These are phyloP conservation scores for Puccinellia tenuiflora DNA, from an alignment of 176 grass and related monocot species.

Conservation along the genomic window DNA sequence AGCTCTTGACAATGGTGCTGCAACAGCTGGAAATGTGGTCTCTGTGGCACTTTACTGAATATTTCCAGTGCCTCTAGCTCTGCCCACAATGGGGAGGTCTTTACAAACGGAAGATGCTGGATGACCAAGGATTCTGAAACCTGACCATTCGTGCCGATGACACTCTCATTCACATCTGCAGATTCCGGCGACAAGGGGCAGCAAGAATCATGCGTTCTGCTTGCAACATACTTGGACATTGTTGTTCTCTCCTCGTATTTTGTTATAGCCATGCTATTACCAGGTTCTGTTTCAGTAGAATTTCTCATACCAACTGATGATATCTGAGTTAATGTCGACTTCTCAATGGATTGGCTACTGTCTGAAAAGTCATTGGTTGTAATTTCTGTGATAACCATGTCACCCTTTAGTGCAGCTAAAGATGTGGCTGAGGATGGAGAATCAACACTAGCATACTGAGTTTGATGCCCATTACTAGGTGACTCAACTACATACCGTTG, in stretches of 20 bases:
- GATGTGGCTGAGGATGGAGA: too few relatives aligned
- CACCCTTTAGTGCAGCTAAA: neutral
- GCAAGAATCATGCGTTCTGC: neutral
- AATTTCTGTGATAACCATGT: neutral
- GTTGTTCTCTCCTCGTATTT: constrained; percentile 13
- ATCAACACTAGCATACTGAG: too few relatives aligned
- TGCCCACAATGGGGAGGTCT: constrained; percentile 40
- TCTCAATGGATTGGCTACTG: neutral
- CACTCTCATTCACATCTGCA: neutral
- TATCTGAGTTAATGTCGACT: neutral
- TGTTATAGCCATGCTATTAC: neutral
- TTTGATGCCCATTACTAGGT: too few relatives aligned
- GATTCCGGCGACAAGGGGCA: neutral
- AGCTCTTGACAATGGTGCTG: constrained; percentile 27
- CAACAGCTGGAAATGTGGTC: constrained; percentile 36
- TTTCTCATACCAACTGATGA: neutral
- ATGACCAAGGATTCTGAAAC: neutral
- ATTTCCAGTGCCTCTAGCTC: constrained; percentile 46
- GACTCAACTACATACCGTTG: too few relatives aligned
- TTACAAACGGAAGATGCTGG: constrained; percentile 35
- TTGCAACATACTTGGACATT: constrained; percentile 20
- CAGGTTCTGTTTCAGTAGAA: neutral
- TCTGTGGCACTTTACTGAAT: constrained; percentile 35
- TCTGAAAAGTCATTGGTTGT: neutral
- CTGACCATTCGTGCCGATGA: neutral